Percentiles rank a stretch among this genome's conserved stretches.
phyloP scores from a whole-genome alignment of 208 protist species.

The Leptomonas pyrrhocoris region DNA sequence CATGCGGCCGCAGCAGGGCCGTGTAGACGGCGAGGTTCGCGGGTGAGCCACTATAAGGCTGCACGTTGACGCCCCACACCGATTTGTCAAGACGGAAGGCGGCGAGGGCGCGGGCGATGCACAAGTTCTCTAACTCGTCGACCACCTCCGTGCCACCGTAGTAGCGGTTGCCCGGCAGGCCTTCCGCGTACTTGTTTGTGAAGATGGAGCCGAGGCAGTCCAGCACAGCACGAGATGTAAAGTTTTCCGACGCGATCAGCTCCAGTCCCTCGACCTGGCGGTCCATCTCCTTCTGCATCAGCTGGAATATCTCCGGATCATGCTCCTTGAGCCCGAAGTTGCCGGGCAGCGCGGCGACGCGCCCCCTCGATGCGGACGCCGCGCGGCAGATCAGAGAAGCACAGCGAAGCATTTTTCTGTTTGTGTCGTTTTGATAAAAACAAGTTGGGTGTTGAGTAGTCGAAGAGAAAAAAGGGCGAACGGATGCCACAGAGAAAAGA shows the following conservation, averaged over 20 bases:
- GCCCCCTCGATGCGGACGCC: constrained; percentile 6
- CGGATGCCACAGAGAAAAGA: too few relatives aligned
- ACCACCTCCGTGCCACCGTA: constrained; percentile 99
- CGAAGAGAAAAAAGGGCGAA: too few relatives aligned
- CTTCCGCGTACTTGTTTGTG: constrained; percentile 99
- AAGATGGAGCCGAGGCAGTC: constrained; percentile 97
- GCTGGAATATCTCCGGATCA: constrained; percentile 78
- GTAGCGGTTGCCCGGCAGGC: constrained; percentile 95
- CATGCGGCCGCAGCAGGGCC: constrained; percentile 95
- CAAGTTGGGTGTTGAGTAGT: too few relatives aligned
- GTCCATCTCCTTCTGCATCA: constrained; percentile 84
- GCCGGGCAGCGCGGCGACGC: constrained; percentile 22
- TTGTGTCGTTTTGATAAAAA: not conserved
- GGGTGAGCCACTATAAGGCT: constrained; percentile 98
- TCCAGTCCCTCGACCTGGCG: constrained; percentile 89
- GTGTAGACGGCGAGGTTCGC: constrained; percentile 99
- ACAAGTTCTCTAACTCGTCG: constrained; percentile 96
- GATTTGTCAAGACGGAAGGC: constrained; percentile 93
- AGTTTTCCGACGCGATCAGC: constrained; percentile 97
- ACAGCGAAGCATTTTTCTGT: constrained; percentile 21
- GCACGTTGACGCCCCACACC: constrained; percentile 99
- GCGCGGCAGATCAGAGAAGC: constrained; percentile 22
- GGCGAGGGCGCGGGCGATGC: constrained; percentile 92
- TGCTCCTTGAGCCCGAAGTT: constrained; percentile 46
- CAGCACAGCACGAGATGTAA: constrained; percentile 97